Evolutionary conservation across 2,329 filamentous ascomycete genomes (phyloP).

Genomic region (Fusarium stilboides): DNA sequence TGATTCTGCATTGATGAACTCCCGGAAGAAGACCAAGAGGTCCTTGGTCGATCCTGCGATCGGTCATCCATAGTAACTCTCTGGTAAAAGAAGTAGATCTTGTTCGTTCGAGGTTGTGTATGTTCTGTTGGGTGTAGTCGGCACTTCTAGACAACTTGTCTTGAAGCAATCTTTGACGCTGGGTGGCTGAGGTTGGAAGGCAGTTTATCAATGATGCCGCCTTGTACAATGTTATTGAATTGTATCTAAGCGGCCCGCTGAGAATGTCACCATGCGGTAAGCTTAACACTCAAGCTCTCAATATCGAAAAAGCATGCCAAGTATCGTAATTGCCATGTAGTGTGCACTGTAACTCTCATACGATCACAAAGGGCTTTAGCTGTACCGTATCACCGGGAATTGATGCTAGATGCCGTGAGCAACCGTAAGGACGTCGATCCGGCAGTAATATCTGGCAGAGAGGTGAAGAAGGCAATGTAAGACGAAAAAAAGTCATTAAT

Average conservation of each 20-base stretch:
- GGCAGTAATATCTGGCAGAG: conserved; percentile 15
- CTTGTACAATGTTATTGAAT: conserved; percentile 3
- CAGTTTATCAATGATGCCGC: conserved; percentile 10
- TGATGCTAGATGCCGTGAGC: conserved; percentile 16
- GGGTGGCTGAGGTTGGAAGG: background rate
- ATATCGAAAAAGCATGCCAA: background rate
- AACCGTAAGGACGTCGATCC: conserved; percentile 22
- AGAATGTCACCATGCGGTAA: background rate
- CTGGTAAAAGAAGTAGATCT: background rate
- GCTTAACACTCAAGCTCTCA: background rate
- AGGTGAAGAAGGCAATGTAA: conserved; percentile 15
- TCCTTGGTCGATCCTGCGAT: conserved; percentile 1
- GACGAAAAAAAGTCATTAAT: conserved; percentile 21
- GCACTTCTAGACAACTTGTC: background rate
- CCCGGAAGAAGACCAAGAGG: conserved; percentile 31
- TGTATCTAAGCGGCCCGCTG: background rate
- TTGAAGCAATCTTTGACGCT: background rate
- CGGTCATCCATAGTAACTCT: conserved; percentile 20
- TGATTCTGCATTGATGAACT: background rate
- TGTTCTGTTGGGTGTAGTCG: background rate
- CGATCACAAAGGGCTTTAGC: conserved; percentile 18
- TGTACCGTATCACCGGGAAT: conserved; percentile 31
- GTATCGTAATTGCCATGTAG: background rate
- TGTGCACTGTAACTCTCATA: background rate
- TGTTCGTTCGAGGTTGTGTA: background rate